These are phyloP conservation scores for Dryas octopetala DNA, from an alignment of 306 rosid species.

Conservation along the genomic window DNA sequence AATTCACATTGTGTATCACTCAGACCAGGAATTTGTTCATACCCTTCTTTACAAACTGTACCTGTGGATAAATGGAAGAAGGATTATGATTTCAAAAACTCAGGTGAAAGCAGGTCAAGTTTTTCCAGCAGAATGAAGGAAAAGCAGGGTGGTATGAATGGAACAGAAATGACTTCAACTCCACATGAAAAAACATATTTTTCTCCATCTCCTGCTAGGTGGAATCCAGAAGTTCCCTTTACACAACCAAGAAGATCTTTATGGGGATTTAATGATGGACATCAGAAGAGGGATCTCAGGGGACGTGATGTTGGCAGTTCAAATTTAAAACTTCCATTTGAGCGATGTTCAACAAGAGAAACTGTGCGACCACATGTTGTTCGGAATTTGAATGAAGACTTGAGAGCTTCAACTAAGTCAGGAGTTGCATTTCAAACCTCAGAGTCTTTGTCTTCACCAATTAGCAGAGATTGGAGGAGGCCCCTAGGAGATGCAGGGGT, in stretches of 20 bases:
- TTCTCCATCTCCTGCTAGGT: conserved; percentile 44
- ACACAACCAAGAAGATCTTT: conserved; percentile 52
- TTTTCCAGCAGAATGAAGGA: conserved; percentile 29
- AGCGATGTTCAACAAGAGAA: conserved; percentile 5
- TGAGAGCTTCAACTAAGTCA: background rate
- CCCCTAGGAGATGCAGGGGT: conserved; percentile 22
- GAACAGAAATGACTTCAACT: conserved; percentile 34
- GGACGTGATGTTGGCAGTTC: conserved; percentile 36
- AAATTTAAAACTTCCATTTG: conserved; percentile 40
- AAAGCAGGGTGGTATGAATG: conserved; percentile 23
- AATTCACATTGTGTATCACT: background rate
- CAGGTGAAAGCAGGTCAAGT: conserved; percentile 24
- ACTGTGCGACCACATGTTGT: conserved; percentile 12
- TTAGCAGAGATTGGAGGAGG: conserved; percentile 29
- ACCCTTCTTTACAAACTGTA: conserved; percentile 9
- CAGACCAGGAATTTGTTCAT: conserved; percentile 30
- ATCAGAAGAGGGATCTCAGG: conserved; percentile 42
- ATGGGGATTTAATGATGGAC: conserved; percentile 52
- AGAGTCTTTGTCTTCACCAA: conserved; percentile 13
- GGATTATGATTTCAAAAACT: conserved; percentile 24
- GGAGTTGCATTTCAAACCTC: background rate
- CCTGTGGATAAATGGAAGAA: conserved; percentile 29
- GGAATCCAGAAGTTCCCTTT: conserved; percentile 32
- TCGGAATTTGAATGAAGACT: conserved; percentile 6
- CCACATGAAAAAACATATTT: conserved; percentile 32